Conservation (phyloP, 768 basidiomycete genomes). For the Kwoniella sp. region DNA sequence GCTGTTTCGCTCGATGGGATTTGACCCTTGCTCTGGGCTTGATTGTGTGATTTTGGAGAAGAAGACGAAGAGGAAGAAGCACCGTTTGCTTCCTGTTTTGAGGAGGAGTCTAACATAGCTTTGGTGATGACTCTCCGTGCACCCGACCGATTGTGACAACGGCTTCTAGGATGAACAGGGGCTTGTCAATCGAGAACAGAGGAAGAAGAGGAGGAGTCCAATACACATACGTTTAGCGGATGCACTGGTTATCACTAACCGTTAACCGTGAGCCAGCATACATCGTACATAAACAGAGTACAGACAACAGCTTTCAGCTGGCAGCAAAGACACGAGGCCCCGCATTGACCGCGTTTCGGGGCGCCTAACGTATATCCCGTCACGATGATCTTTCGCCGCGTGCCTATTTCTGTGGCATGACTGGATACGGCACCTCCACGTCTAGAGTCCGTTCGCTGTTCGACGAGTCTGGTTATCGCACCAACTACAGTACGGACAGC, state of each 20-base stretch:
- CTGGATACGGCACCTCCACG: background rate
- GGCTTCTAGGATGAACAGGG: too few relatives aligned
- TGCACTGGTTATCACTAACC: background rate
- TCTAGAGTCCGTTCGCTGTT: background rate
- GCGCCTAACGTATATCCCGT: background rate
- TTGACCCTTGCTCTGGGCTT: background rate
- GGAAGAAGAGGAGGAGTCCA: too few relatives aligned
- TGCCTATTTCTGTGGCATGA: background rate
- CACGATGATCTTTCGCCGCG: background rate
- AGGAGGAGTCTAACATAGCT: too few relatives aligned
- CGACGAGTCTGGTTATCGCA: too few relatives aligned
- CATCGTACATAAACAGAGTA: background rate
- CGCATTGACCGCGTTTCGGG: background rate
- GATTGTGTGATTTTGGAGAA: background rate
- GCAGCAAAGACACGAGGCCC: background rate
- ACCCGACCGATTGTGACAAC: too few relatives aligned
- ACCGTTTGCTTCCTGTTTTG: background rate
- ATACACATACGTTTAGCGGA: too few relatives aligned
- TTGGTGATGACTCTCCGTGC: too few relatives aligned
- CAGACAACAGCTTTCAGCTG: background rate
- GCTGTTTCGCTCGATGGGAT: conserved; percentile 26
- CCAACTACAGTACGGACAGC: too few relatives aligned
- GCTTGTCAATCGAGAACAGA: too few relatives aligned
- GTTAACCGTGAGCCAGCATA: background rate
- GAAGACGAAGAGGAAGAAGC: background rate